Evolutionary conservation across 352 stramenopile genomes (phyloP), one percentile per base, ranked within the genome.

Genomic region (Peronospora belbahrii): DNA sequence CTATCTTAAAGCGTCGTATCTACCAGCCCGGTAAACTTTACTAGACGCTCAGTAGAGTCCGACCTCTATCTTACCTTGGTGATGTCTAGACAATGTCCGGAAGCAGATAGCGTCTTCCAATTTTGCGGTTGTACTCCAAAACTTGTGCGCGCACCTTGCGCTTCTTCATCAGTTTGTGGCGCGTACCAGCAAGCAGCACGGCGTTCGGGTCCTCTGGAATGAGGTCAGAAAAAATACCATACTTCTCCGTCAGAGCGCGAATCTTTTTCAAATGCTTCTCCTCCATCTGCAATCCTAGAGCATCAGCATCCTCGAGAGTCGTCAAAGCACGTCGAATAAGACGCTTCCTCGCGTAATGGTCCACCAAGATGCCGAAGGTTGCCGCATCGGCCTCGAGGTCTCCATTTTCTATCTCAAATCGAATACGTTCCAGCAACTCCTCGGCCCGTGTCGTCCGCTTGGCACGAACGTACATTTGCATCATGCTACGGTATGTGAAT

Each of bases 401-500:
- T 19, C 67, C 77, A 8, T 65, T 63, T 2, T 65, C 59, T 25
- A 78, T 63, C 37, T 74, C 47, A 4, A 24, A 42, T 38, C 72
- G 62, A 28, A 86, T 40, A 17, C 64, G 59, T 10, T 71, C 52
- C 13, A 88, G 34, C 46, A 87, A 49, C 20, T 45, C 23, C 47
- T 87, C 70, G 11, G 80, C 79, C 22, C 67, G 51, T 6, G 65
- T 46, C 23, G 71, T 85, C 35, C 74, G 71, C 41, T 86, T 83
- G 3, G 72, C 67, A 14, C 77, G 76, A 20, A 72, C 65, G 37
- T 79, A 88, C 80, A 91, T 88, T 41, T 85, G 76, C 80, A 91
- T 88, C 54, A 88, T 65, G 42, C 59, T 66, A 43, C 77, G 75
- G 54, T 84, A 88, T 37, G 80, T 86, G 42, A 71, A 80, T 37